Evolutionary conservation across 2,329 filamentous ascomycete genomes (phyloP).

Genomic region (Monilinia vaccinii-corymbosi): DNA sequence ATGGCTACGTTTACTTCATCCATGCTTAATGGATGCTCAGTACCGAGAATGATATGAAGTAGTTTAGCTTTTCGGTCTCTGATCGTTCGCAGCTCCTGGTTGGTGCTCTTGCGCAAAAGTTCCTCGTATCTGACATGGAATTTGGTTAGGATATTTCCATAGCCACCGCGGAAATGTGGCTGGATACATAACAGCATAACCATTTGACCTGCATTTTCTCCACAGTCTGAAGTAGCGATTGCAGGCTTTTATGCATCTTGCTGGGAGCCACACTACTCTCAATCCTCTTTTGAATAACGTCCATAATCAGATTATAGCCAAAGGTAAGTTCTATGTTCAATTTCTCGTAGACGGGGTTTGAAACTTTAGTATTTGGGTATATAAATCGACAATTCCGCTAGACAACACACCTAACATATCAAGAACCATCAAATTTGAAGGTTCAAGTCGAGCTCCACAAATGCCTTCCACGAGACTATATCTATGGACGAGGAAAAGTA

Average conservation of each 20-base stretch:
- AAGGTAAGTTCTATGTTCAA: conserved; percentile 4
- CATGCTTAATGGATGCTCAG: background rate
- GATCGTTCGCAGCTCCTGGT: too few species aligned
- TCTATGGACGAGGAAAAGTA: background rate
- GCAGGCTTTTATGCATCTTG: background rate
- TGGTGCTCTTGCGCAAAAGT: background rate
- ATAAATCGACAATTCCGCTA: background rate
- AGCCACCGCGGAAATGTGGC: background rate
- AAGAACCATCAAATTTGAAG: background rate
- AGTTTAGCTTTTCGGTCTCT: background rate
- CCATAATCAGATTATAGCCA: conserved; percentile 9
- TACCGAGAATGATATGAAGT: conserved; percentile 5
- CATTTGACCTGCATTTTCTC: background rate
- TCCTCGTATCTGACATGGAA: background rate
- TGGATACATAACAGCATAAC: background rate
- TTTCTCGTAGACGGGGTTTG: background rate
- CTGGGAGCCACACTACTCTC: background rate
- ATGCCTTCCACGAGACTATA: background rate
- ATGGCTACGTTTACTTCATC: conserved; percentile 1
- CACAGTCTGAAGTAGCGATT: background rate
- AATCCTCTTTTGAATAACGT: background rate
- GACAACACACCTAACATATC: background rate
- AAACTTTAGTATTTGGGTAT: background rate
- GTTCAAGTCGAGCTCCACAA: background rate
- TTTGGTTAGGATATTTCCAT: background rate